phyloP scores from a whole-genome alignment of 768 basidiomycete species.

The Candolleomyces efflorescens region DNA sequence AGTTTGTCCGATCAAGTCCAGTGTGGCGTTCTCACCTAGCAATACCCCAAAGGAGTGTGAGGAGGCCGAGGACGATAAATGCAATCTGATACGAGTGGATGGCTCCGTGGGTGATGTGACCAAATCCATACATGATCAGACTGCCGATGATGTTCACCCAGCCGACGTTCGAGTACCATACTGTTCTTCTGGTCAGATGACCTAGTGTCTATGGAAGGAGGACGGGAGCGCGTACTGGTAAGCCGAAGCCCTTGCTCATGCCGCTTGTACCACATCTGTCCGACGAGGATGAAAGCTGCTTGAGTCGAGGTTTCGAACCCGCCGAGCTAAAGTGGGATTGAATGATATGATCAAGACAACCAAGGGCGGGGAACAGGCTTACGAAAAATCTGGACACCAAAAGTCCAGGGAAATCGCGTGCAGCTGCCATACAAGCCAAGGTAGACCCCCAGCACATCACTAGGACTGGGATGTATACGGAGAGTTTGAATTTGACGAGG shows the following conservation, averaged over 20 bases:
- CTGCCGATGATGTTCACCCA: constrained; percentile 31
- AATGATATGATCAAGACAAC: neutral
- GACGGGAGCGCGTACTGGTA: constrained; percentile 17
- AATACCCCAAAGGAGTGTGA: constrained; percentile 24
- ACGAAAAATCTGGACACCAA: constrained; percentile 29
- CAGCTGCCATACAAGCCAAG: constrained; percentile 26
- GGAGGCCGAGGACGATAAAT: constrained; percentile 23
- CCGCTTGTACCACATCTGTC: constrained; percentile 32
- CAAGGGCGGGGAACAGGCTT: constrained; percentile 7
- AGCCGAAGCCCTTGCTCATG: constrained; percentile 31
- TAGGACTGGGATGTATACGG: constrained; percentile 26
- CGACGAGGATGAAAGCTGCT: constrained; percentile 26
- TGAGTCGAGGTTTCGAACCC: constrained; percentile 28
- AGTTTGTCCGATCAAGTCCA: neutral
- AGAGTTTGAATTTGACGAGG: constrained; percentile 27
- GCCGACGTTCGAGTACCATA: constrained; percentile 28
- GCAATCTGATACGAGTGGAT: constrained; percentile 26
- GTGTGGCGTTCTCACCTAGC: constrained; percentile 15
- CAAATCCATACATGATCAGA: constrained; percentile 31
- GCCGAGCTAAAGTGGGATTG: constrained; percentile 22
- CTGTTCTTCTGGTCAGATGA: constrained; percentile 10
- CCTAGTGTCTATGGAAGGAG: neutral
- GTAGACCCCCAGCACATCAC: constrained; percentile 31
- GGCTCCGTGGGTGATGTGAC: constrained; percentile 22
- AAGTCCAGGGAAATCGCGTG: constrained; percentile 25